These are phyloP conservation scores for Trichaptum fuscoviolaceum DNA, from an alignment of 768 basidiomycete species.

Conservation along the genomic window DNA sequence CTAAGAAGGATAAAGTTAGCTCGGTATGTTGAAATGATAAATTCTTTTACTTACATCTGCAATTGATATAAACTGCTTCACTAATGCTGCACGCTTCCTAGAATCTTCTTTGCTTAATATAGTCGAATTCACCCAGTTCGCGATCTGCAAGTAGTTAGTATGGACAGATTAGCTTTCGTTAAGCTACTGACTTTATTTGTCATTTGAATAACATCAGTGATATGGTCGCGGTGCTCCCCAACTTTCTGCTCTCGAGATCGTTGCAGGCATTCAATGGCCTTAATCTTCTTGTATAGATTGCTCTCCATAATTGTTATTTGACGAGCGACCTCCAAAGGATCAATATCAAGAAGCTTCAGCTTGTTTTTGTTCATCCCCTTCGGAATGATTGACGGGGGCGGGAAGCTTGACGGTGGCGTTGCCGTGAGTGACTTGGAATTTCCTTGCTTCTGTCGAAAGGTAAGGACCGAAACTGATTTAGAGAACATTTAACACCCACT, in stretches of 20 bases:
- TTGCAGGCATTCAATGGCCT: slow-evolving; percentile 85
- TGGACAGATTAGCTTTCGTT: background rate
- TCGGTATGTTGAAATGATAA: slow-evolving; percentile 10
- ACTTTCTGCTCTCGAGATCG: slow-evolving; percentile 72
- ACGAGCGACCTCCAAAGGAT: slow-evolving; percentile 84
- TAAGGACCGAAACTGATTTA: slow-evolving; percentile 3
- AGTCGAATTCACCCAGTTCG: slow-evolving; percentile 86
- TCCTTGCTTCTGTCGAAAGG: slow-evolving; percentile 1
- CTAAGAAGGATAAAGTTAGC: slow-evolving; percentile 34
- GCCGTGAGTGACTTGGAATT: slow-evolving; percentile 18
- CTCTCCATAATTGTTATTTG: slow-evolving; percentile 93
- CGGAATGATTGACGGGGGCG: slow-evolving; percentile 74
- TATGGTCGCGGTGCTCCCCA: slow-evolving; percentile 69
- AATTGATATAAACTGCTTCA: slow-evolving; percentile 88
- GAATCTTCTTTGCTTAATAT: slow-evolving; percentile 80
- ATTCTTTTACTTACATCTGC: slow-evolving; percentile 67
- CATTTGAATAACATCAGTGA: slow-evolving; percentile 80
- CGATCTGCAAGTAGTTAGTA: slow-evolving; percentile 51
- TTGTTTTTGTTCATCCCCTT: slow-evolving; percentile 50
- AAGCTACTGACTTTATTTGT: slow-evolving; percentile 65
- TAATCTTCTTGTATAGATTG: slow-evolving; percentile 79
- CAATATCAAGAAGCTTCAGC: slow-evolving; percentile 80
- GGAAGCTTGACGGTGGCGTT: slow-evolving; percentile 50
- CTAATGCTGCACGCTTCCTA: slow-evolving; percentile 68
- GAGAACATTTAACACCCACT: slow-evolving; percentile 41